Evolutionary conservation across 768 basidiomycete genomes (phyloP).

Genomic region (Xerocomellus chrysenteron): DNA sequence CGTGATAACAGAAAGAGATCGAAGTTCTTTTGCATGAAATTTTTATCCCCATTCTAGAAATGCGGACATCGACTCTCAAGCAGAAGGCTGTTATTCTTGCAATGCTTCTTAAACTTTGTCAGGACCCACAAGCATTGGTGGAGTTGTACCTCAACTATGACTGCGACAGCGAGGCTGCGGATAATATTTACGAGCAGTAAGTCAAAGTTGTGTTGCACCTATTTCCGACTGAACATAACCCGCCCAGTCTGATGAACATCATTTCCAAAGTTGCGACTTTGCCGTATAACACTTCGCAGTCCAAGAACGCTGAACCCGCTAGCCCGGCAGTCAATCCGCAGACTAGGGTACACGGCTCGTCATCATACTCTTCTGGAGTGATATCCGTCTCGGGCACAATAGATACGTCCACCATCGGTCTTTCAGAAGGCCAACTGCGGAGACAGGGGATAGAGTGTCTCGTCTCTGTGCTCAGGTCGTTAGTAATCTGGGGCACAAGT

Average conservation of each 20-base stretch:
- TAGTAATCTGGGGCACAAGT: slow-evolving; percentile 86
- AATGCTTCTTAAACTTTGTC: slow-evolving; percentile 84
- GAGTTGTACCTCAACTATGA: slow-evolving; percentile 99
- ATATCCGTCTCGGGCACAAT: slow-evolving; percentile 64
- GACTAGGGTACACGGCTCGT: slow-evolving; percentile 33
- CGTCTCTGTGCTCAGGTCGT: slow-evolving; percentile 81
- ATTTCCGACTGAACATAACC: slow-evolving; percentile 3
- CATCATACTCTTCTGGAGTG: slow-evolving; percentile 61
- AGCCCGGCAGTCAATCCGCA: slow-evolving; percentile 60
- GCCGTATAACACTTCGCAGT: slow-evolving; percentile 45
- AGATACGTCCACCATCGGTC: slow-evolving; percentile 64
- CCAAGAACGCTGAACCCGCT: slow-evolving; percentile 53
- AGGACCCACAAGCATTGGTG: slow-evolving; percentile 96
- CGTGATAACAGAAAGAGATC: slow-evolving; percentile 83
- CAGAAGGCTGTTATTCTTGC: slow-evolving; percentile 92
- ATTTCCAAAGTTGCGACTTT: slow-evolving; percentile 86
- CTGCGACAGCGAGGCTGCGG: slow-evolving; percentile 90
- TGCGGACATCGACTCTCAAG: slow-evolving; percentile 92
- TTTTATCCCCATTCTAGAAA: slow-evolving; percentile 96
- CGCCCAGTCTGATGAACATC: slow-evolving; percentile 82
- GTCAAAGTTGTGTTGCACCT: slow-evolving; percentile 23
- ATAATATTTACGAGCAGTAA: slow-evolving; percentile 97
- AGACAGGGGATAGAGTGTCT: slow-evolving; percentile 95
- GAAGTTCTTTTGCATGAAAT: slow-evolving; percentile 98
- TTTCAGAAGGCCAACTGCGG: slow-evolving; percentile 81